Percentiles rank a stretch among this genome's conserved stretches.
Conservation (phyloP, 495 filamentous ascomycete genomes). For the Astrothelium subdiscretum region DNA sequence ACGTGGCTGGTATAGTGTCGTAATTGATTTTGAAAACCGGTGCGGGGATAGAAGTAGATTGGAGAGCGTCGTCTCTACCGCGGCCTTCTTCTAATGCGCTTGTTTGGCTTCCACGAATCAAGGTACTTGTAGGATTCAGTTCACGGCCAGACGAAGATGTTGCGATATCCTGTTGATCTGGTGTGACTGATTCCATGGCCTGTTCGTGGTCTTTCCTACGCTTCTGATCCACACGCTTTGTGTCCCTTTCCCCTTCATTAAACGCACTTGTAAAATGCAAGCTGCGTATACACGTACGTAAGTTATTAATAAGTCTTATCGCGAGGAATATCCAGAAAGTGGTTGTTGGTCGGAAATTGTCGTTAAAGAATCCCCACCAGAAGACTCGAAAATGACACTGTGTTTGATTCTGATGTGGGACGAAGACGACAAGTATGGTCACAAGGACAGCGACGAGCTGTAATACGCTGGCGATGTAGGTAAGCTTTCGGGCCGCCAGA, state of each 20-base stretch:
- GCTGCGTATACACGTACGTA: neutral
- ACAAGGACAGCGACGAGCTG: neutral
- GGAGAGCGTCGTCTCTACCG: neutral
- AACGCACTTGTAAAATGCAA: neutral
- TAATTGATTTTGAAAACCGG: neutral
- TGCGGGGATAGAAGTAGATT: neutral
- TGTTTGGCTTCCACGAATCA: neutral
- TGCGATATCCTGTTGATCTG: neutral
- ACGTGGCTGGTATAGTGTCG: neutral
- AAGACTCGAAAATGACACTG: neutral
- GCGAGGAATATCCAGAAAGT: neutral
- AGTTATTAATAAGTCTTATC: neutral
- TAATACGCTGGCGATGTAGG: neutral
- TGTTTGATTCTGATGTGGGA: neutral
- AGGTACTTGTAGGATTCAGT: neutral
- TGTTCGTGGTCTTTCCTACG: neutral
- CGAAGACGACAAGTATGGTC: neutral
- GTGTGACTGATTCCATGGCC: neutral
- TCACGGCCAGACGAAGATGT: neutral
- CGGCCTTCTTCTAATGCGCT: neutral
- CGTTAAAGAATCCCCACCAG: neutral
- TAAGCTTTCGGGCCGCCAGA: neutral
- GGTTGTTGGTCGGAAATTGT: neutral
- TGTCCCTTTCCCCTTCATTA: neutral
- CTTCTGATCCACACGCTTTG: neutral